These are phyloP conservation scores for Fragaria nilgerrensis DNA, from an alignment of 306 rosid genomes.

Conservation along the genomic window DNA sequence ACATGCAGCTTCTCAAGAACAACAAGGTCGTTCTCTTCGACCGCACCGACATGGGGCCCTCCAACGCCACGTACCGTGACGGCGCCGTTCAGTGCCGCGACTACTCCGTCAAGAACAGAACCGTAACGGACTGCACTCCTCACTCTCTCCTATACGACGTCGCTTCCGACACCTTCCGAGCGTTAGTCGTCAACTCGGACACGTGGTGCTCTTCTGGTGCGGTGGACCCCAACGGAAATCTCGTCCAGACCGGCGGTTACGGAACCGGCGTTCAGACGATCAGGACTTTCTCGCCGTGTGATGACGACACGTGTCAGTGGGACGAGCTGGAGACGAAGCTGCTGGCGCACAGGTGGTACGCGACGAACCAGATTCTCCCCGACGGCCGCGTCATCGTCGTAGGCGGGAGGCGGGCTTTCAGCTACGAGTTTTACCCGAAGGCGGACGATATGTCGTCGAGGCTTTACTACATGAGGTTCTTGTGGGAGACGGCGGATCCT, in stretches of 20 bases:
- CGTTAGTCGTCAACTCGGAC: slow-evolving; percentile 55
- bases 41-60: slow-evolving; percentile 73
- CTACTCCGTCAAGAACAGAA: slow-evolving; percentile 5
- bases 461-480: slow-evolving; percentile 34
- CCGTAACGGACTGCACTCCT: slow-evolving; percentile 68
- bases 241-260: slow-evolving; percentile 77
- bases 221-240: slow-evolving; percentile 42
- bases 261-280: slow-evolving; percentile 48
- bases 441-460: not conserved
- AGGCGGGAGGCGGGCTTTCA: slow-evolving; percentile 50
- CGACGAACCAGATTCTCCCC: slow-evolving; percentile 64
- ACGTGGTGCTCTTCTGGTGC: slow-evolving; percentile 87
- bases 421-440: slow-evolving; percentile 70
- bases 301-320: slow-evolving; percentile 55
- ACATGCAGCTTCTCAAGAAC: slow-evolving; percentile 76
- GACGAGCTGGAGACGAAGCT: slow-evolving; percentile 28
- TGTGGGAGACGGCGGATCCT: slow-evolving; percentile 49
- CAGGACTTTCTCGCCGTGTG: slow-evolving; percentile 46
- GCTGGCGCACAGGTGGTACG: slow-evolving; percentile 52
- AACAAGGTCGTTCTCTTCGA: slow-evolving; percentile 66
- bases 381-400: slow-evolving; percentile 51
- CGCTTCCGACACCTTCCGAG: slow-evolving; percentile 42
- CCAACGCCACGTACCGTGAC: slow-evolving; percentile 55
- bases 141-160: slow-evolving; percentile 71
- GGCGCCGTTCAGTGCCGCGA: slow-evolving; percentile 27